phyloP scores from a whole-genome alignment of 805 yeast genomes.

The Ogataea saltuana region DNA sequence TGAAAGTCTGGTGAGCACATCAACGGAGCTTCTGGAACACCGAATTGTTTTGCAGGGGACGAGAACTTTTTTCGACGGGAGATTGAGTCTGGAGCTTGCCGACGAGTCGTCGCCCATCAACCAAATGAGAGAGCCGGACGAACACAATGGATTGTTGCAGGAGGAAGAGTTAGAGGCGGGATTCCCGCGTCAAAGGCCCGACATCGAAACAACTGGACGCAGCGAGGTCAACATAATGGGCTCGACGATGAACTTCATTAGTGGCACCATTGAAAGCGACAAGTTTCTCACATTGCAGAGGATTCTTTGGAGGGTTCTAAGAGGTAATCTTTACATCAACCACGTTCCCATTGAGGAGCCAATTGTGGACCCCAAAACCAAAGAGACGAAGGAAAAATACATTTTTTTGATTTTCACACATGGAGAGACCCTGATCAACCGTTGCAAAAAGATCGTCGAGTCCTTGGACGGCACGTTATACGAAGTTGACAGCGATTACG shows the following conservation, averaged over 20 bases:
- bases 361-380: slow-evolving; percentile 58
- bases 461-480: slow-evolving; percentile 83
- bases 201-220: slow-evolving; percentile 28
- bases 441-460: slow-evolving; percentile 78
- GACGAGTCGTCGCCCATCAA: slow-evolving; percentile 29
- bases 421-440: slow-evolving; percentile 68
- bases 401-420: slow-evolving; percentile 90
- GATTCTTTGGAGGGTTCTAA: slow-evolving; percentile 86
- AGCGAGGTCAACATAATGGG: slow-evolving; percentile 38
- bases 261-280: slow-evolving; percentile 78
- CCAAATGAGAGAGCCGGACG: slow-evolving; percentile 30
- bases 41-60: slow-evolving; percentile 53
- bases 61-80: slow-evolving; percentile 36
- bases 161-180: slow-evolving; percentile 30
- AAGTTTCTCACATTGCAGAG: slow-evolving; percentile 73
- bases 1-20: slow-evolving; percentile 57
- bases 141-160: slow-evolving; percentile 26
- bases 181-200: slow-evolving; percentile 7
- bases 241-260: slow-evolving; percentile 50
- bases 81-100: slow-evolving; percentile 34
- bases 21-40: slow-evolving; percentile 65
- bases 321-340: slow-evolving; percentile 87
- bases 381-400: slow-evolving; percentile 62
- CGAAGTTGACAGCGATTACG: slow-evolving; percentile 49
- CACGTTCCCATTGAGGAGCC: slow-evolving; percentile 72